Percentiles rank a stretch among this genome's conserved stretches.
Conservation (phyloP, 305 asterid species). For the Fraxinus platypoda region DNA sequence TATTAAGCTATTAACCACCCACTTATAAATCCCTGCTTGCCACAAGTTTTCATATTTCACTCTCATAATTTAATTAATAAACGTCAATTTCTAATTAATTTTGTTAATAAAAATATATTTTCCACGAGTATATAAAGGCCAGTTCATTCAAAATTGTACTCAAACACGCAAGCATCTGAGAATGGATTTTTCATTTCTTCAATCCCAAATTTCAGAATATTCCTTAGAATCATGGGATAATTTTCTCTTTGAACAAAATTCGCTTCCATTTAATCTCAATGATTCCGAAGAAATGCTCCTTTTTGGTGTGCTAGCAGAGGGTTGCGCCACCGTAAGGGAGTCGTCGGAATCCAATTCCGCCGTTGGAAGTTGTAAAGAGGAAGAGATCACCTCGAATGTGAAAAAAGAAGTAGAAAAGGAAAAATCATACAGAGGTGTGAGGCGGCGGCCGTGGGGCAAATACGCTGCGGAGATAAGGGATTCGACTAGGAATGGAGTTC, state of each 20-base stretch:
- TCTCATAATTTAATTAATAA: background rate
- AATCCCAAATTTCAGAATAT: constrained; percentile 23
- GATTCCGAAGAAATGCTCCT: constrained; percentile 68
- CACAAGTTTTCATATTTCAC: constrained; percentile 3
- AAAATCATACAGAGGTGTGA: constrained; percentile 59
- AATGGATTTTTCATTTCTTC: constrained; percentile 40
- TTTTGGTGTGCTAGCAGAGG: constrained; percentile 42
- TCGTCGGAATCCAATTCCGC: constrained; percentile 26
- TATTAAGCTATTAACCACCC: background rate
- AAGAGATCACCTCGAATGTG: constrained; percentile 45
- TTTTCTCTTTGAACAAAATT: constrained; percentile 14
- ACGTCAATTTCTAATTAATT: background rate
- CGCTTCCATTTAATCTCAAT: constrained; percentile 62
- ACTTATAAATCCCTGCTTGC: constrained; percentile 23
- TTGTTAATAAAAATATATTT: background rate
- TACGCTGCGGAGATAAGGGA: constrained; percentile 81
- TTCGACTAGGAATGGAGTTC: constrained; percentile 65
- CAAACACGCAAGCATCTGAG: background rate
- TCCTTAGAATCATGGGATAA: constrained; percentile 20
- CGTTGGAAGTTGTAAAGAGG: constrained; percentile 33
- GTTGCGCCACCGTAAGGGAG: constrained; percentile 12
- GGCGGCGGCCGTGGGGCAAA: constrained; percentile 82
- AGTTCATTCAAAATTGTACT: background rate
- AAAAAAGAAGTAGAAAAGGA: constrained; percentile 19
- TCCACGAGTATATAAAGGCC: constrained; percentile 34